Conservation (phyloP, 2,329 filamentous ascomycete species). For the Coniella lustricola region DNA sequence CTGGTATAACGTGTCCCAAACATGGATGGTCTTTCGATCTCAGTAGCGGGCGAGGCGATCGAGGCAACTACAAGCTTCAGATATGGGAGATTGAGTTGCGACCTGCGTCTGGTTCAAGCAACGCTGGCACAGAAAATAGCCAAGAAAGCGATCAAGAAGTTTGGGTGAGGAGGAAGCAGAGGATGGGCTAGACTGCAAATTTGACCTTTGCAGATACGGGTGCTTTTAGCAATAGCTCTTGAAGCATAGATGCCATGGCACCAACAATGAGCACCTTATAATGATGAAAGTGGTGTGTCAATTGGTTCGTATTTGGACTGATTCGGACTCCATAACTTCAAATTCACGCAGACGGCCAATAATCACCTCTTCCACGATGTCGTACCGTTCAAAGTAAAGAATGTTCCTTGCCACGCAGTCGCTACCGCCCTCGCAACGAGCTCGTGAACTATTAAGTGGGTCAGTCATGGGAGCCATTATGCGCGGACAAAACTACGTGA, state of each 20-base stretch:
- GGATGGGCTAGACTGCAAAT: constrained; percentile 6
- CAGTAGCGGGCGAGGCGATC: constrained; percentile 8
- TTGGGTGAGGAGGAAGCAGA: constrained; percentile 15
- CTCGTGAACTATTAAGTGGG: constrained; percentile 18
- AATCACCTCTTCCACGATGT: too few relatives aligned
- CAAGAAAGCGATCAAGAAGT: constrained; percentile 3
- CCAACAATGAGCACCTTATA: too few relatives aligned
- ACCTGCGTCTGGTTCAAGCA: not conserved
- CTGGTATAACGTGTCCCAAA: constrained; percentile 14
- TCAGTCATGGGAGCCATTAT: not conserved
- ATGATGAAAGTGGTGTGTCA: too few relatives aligned
- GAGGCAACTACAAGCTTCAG: constrained; percentile 13
- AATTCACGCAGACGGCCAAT: too few relatives aligned
- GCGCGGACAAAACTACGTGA: not conserved
- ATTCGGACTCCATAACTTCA: too few relatives aligned
- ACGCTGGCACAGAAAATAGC: not conserved
- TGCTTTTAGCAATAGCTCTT: too few relatives aligned
- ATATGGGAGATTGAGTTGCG: constrained; percentile 15
- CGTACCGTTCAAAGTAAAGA: constrained; percentile 23
- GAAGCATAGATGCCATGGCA: too few relatives aligned
- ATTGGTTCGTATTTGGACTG: too few relatives aligned
- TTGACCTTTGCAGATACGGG: too few relatives aligned
- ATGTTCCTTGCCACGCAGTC: constrained; percentile 23
- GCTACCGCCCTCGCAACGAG: constrained; percentile 33
- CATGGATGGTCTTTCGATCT: constrained; percentile 16